Percentiles rank a stretch among this genome's conserved stretches.
Conservation (phyloP, 768 basidiomycete genomes). For the Pulveroboletus sp. region DNA sequence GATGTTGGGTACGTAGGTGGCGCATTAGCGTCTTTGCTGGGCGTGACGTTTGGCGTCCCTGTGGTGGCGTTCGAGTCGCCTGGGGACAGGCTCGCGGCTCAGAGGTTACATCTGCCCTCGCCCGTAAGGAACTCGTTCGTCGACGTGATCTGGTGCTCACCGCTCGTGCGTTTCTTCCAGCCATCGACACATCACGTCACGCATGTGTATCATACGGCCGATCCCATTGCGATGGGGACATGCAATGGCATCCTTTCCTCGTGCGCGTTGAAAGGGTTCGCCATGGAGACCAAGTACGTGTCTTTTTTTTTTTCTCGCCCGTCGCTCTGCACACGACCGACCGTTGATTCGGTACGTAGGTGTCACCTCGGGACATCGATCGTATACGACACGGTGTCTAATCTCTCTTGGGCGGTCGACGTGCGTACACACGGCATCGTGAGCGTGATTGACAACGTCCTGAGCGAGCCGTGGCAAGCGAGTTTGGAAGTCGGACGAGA, state of each 20-base stretch:
- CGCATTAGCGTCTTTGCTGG: slow-evolving; percentile 77
- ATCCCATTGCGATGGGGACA: slow-evolving; percentile 89
- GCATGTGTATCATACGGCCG: slow-evolving; percentile 91
- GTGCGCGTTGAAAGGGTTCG: slow-evolving; percentile 86
- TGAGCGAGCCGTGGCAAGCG: slow-evolving; percentile 67
- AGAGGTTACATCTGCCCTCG: slow-evolving; percentile 77
- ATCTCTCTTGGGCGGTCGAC: slow-evolving; percentile 81
- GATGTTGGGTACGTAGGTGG: slow-evolving; percentile 33
- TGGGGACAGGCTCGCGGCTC: slow-evolving; percentile 77
- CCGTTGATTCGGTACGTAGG: slow-evolving; percentile 26
- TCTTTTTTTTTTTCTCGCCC: neutral
- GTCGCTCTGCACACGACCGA: neutral
- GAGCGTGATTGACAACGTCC: slow-evolving; percentile 67
- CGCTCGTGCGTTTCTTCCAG: slow-evolving; percentile 28
- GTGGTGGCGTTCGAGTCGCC: slow-evolving; percentile 87
- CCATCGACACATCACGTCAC: slow-evolving; percentile 76
- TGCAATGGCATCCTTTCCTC: slow-evolving; percentile 78
- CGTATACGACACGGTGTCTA: slow-evolving; percentile 87
- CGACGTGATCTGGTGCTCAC: neutral
- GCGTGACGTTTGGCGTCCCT: slow-evolving; percentile 84
- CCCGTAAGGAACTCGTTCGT: slow-evolving; percentile 48
- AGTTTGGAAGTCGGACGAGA: slow-evolving; percentile 57
- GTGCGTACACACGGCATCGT: slow-evolving; percentile 78
- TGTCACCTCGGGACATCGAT: slow-evolving; percentile 87
- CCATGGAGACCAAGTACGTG: slow-evolving; percentile 68